Evolutionary conservation across 352 stramenopile genomes (phyloP).

Genomic region (Phytopythium helicoides): DNA sequence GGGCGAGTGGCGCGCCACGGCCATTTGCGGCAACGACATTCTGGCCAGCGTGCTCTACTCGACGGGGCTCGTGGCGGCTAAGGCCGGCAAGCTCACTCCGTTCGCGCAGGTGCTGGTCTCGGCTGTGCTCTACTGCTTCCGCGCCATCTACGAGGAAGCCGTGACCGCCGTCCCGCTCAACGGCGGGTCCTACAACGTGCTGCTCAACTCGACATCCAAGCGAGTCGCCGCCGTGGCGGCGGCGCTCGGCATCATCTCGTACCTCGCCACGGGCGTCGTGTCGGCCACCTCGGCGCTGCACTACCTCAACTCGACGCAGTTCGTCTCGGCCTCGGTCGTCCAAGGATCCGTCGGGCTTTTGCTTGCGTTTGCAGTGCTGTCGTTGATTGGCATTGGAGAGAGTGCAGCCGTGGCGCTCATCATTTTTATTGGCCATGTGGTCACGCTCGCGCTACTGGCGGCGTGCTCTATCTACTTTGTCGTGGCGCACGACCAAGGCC

Average conservation of each 20-base stretch:
- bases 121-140: conserved; percentile 62
- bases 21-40: conserved; percentile 93
- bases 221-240: conserved; percentile 84
- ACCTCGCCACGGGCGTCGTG: conserved; percentile 86
- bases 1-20: conserved; percentile 82
- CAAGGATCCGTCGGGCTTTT: conserved; percentile 53
- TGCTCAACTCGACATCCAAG: conserved; percentile 92
- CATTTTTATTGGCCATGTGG: conserved; percentile 86
- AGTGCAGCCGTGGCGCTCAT: conserved; percentile 75
- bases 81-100: conserved; percentile 84
- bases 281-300: conserved; percentile 57
- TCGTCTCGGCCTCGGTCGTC: conserved; percentile 34
- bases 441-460: conserved; percentile 72
- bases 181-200: conserved; percentile 90
- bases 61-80: conserved; percentile 59
- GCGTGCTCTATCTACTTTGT: conserved; percentile 61
- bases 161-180: conserved; percentile 90
- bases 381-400: conserved; percentile 85
- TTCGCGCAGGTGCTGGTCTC: conserved; percentile 81
- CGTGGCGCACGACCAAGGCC: conserved; percentile 47
- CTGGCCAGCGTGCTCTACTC: conserved; percentile 87
- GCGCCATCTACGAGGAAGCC: conserved; percentile 90
- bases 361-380: conserved; percentile 82
- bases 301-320: conserved; percentile 54
- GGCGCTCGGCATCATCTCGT: conserved; percentile 89